Conservation (phyloP, 1,284 basidiomycete genomes). For the Marasmius tenuissimus region DNA sequence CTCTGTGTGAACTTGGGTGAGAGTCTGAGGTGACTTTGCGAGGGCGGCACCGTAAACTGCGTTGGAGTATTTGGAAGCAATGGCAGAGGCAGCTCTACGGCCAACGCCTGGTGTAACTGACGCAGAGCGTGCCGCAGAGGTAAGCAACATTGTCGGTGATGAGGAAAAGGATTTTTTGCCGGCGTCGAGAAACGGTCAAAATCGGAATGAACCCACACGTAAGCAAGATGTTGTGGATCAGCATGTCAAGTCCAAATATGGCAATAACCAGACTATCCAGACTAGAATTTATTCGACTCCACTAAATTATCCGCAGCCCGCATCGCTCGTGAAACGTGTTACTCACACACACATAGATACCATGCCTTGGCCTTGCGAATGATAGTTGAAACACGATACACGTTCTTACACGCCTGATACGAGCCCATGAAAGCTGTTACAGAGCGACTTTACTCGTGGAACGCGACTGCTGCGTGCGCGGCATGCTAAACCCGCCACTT, state of each 20-base stretch:
- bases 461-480: too few species aligned
- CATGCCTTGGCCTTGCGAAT: too few species aligned
- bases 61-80: slow-evolving; percentile 91
- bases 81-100: slow-evolving; percentile 69
- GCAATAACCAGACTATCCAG: not conserved
- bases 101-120: slow-evolving; percentile 46
- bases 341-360: too few species aligned
- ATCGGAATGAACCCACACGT: slow-evolving; percentile 9
- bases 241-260: not conserved
- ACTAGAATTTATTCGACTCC: too few species aligned
- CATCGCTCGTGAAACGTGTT: too few species aligned
- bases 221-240: not conserved
- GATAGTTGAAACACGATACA: too few species aligned
- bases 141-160: slow-evolving; percentile 40
- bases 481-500: too few species aligned
- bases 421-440: too few species aligned
- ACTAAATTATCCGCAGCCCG: too few species aligned
- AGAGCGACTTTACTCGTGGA: too few species aligned
- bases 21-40: slow-evolving; percentile 75
- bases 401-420: too few species aligned
- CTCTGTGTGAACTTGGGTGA: slow-evolving; percentile 84
- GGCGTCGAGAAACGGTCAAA: slow-evolving; percentile 18
- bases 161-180: slow-evolving; percentile 13
- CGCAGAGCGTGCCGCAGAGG: slow-evolving; percentile 45
- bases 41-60: slow-evolving; percentile 93